These are phyloP conservation scores for Trichoderma brevicompactum DNA, from an alignment of 2,329 filamentous ascomycete genomes.

Conservation along the genomic window DNA sequence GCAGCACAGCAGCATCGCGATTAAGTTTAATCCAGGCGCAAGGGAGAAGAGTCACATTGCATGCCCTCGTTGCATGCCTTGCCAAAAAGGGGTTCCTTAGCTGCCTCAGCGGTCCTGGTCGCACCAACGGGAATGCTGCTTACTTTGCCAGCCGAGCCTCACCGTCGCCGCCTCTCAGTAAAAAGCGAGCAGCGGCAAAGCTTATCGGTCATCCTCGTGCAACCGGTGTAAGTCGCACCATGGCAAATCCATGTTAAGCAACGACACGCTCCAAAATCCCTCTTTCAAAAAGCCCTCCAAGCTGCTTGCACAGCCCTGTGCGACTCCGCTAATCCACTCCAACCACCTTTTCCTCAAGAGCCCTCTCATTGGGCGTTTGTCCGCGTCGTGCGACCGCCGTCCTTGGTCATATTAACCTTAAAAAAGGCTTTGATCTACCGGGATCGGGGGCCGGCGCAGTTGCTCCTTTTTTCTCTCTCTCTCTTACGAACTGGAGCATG, in stretches of 20 bases:
- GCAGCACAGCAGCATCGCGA: constrained; percentile 24
- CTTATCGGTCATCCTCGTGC: constrained; percentile 3
- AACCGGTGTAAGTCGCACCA: neutral
- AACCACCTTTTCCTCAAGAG: neutral
- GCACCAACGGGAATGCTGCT: neutral
- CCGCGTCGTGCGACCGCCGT: constrained; percentile 6
- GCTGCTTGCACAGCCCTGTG: constrained; percentile 23
- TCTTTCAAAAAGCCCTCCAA: neutral
- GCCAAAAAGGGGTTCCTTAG: neutral
- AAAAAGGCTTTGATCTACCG: constrained; percentile 19
- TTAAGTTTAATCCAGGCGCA: constrained; percentile 21
- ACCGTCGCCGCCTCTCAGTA: neutral
- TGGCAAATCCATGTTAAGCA: too few species aligned
- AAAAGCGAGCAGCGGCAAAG: neutral
- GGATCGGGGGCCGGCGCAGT: neutral
- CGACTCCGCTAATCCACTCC: constrained; percentile 5
- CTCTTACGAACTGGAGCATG: neutral
- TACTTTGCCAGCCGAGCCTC: neutral
- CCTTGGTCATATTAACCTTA: constrained; percentile 21
- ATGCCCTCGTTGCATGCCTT: constrained; percentile 8
- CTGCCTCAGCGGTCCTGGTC: too few species aligned
- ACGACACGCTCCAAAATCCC: neutral
- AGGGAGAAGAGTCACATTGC: constrained; percentile 2
- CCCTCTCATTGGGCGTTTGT: constrained; percentile 10
- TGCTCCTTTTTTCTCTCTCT: neutral